Conservation (phyloP, 192 early-diverging fungal species). For the Thamnidium elegans region DNA sequence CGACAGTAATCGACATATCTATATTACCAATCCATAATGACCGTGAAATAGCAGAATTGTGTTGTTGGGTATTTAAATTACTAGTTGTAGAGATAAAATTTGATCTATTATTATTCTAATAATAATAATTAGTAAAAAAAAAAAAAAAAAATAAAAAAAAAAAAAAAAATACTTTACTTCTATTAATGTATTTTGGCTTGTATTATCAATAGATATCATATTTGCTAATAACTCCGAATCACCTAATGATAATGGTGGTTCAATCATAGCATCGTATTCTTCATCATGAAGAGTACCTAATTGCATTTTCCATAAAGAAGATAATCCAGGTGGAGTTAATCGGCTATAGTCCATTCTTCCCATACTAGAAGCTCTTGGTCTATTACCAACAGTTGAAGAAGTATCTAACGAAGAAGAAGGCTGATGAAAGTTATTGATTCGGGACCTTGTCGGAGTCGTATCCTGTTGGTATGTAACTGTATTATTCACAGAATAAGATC, state of each 20-base stretch:
- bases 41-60: constrained; percentile 64
- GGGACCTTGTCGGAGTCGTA: not conserved
- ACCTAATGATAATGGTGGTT: constrained; percentile 12
- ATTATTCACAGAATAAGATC: constrained; percentile 29
- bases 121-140: not conserved
- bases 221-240: constrained; percentile 26
- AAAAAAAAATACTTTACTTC: not conserved
- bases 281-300: not conserved
- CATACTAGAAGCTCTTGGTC: constrained; percentile 9
- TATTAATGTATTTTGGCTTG: not conserved
- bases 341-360: not conserved
- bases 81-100: not conserved
- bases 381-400: not conserved
- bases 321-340: constrained; percentile 4
- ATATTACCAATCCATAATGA: constrained; percentile 94
- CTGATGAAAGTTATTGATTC: not conserved
- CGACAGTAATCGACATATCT: constrained; percentile 69
- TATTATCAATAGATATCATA: constrained; percentile 6
- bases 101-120: not conserved
- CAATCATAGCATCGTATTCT: not conserved
- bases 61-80: not conserved
- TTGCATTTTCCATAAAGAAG: not conserved
- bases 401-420: not conserved
- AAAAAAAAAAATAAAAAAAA: not conserved
- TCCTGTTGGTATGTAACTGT: constrained; percentile 12